Evolutionary conservation across 1,139 yeast species (phyloP), one percentile per base, ranked within the genome.

Genomic region (Pichia inconspicua): DNA sequence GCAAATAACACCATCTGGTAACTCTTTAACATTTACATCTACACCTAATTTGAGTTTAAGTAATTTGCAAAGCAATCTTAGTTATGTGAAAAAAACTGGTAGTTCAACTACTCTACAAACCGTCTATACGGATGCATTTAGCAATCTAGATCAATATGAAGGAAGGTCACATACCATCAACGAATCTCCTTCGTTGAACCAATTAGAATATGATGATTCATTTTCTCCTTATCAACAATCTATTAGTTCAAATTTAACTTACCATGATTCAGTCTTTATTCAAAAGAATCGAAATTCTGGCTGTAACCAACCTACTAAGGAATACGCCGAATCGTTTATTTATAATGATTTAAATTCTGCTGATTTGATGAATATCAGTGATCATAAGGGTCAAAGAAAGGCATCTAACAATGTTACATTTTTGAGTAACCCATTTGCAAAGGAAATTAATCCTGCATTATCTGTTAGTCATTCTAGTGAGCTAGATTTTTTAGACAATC

Each of bases 301-400:
- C 2, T 34, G 37, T 15, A 45, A 39, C 30, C 32, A 12, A 25
- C 19, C 40, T 22, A 28, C 19, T 22, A 25, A 32, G 39, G 48
- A 44, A 44, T 55, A 52, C n/a, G 54, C 50, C 4, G 65, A 61
- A 49, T 60, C 60, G 11, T 61, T 60, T 44, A 58, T 60, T 4
- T 61, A 60, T 35, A 53, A 57, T 38, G 58, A 58, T 41, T 35
- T 47, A 12, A 45, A 46, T 34, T 54, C 58, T 5, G 19, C 47
- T 11, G 53, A 48, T 44, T 37, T 19, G 10, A 11, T 40, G 30
- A 44, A 42, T 42, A 31, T 44, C 22, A 48, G 35, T 41, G 52
- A 45, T 12, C 44, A 42, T 9, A 40, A 36, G 22, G 31, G 39
- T 12, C 48, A 39, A 30, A 25, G 47, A 31, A 43, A 45, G 43